Evolutionary conservation across 257 asterid genomes (phyloP), one percentile per base, ranked within the genome.

Genomic region (Orobanche coerulescens): DNA sequence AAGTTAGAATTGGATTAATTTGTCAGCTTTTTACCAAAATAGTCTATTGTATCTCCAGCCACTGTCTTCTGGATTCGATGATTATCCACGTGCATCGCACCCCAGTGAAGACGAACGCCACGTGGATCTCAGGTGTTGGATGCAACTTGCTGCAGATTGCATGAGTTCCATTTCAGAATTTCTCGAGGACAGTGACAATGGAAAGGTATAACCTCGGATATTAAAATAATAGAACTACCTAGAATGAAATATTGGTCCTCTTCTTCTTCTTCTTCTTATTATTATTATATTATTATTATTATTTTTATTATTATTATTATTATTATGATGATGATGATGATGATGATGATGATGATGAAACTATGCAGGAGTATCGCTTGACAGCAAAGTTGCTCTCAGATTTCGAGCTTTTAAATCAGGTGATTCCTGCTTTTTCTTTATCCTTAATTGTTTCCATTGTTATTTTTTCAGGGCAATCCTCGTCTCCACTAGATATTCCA

Each of bases 41-140:
- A 64, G 36, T 56, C 0, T 70, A 50, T 64, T 76, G 54, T 71
- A 43, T 73, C 28, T 62, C 43, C 86, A 84, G 98, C 76, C 96
- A 12, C 74, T 93, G 48, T 89, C 97, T 63, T 89, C 98, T 81
- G 98, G 98, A 59, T 71, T 93, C 73, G 97, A 93, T 78, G 98
- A 93, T 73, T 93, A 93, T 82, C 98, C 98, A 47, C 95, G 98
- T 59, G 98, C 98, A 68, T 89, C 98, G 62, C 98, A 93, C 74
- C 98, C 97, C 63, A 83, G 81, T 66, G 84, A 80, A 62, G 97
- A 86, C 62, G 98, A 93, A 72, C 92, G 96, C 23, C 98, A 93
- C 55, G 72, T 93, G 73, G 98, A 93, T 81, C 97, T 93, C 78
- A 82, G 98, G 77, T 93, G 98, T 79, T 93, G 98, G 98, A 86